These are phyloP conservation scores for Colletotrichum shisoi DNA, from an alignment of 2,329 filamentous ascomycete genomes.

Conservation along the genomic window DNA sequence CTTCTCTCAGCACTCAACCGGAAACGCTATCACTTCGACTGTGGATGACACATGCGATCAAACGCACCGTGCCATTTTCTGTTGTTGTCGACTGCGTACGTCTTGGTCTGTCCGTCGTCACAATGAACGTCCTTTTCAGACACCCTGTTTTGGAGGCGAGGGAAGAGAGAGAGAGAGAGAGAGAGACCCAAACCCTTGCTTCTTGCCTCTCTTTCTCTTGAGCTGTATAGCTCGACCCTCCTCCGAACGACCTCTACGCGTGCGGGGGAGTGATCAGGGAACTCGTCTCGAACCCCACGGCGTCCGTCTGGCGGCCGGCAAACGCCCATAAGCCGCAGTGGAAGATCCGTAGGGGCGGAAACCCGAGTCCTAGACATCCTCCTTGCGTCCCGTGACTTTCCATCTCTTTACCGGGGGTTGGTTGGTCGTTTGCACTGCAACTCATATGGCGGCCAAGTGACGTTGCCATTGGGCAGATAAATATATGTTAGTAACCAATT, in stretches of 20 bases:
- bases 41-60: conserved; percentile 38
- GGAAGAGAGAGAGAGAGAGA: background rate
- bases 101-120: background rate
- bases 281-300: background rate
- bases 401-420: too few species aligned
- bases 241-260: background rate
- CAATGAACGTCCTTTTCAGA: background rate
- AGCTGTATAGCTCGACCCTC: background rate
- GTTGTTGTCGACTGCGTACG: background rate
- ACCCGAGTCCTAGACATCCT: too few species aligned
- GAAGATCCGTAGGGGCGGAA: background rate
- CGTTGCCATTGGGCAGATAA: too few species aligned
- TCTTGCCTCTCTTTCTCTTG: background rate
- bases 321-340: background rate
- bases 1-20: conserved; percentile 8
- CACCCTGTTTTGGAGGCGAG: background rate
- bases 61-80: conserved; percentile 22
- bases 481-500: too few species aligned
- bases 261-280: background rate
- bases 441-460: too few species aligned
- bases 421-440: too few species aligned
- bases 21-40: conserved; percentile 21
- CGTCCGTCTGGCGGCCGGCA: background rate
- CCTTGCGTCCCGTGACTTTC: too few species aligned
- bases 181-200: background rate